These are phyloP conservation scores for Talaromyces wortmannii DNA, from an alignment of 495 filamentous ascomycete genomes.

Conservation along the genomic window DNA sequence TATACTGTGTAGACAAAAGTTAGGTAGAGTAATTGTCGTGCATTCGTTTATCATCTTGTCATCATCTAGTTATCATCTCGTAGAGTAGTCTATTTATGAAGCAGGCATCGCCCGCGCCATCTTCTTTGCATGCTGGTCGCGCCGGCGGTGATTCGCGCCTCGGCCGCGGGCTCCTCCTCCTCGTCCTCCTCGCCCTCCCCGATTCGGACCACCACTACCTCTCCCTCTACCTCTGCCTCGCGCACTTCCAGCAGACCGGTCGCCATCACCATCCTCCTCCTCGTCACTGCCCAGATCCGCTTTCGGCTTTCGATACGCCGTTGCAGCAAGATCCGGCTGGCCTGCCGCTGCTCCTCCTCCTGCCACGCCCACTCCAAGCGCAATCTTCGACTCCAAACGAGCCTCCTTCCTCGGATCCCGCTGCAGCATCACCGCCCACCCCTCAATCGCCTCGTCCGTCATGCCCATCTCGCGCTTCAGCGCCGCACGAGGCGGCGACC, in stretches of 20 bases:
- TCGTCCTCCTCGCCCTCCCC: conserved; percentile 43
- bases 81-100: no score
- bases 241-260: conserved; percentile 13
- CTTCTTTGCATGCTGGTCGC: conserved; percentile 71
- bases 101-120: conserved; percentile 38
- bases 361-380: conserved; percentile 43
- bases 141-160: conserved; percentile 69
- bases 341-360: conserved; percentile 16
- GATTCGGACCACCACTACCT: conserved; percentile 36
- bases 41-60: no score
- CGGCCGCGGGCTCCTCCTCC: conserved; percentile 42
- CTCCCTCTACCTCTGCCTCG: conserved; percentile 9
- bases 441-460: conserved; percentile 93
- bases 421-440: conserved; percentile 80
- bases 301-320: conserved; percentile 43
- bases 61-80: no score
- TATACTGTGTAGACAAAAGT: neutral
- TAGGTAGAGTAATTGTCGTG: neutral
- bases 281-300: conserved; percentile 14
- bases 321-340: conserved; percentile 55
- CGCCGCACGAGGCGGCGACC: conserved; percentile 49
- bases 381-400: conserved; percentile 59
- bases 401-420: conserved; percentile 61
- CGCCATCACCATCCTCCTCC: conserved; percentile 24
- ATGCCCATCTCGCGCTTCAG: conserved; percentile 74